Percentiles rank a stretch among this genome's conserved stretches.
phyloP scores from a whole-genome alignment of 805 yeast genomes.

The Suhomyces faveliae region DNA sequence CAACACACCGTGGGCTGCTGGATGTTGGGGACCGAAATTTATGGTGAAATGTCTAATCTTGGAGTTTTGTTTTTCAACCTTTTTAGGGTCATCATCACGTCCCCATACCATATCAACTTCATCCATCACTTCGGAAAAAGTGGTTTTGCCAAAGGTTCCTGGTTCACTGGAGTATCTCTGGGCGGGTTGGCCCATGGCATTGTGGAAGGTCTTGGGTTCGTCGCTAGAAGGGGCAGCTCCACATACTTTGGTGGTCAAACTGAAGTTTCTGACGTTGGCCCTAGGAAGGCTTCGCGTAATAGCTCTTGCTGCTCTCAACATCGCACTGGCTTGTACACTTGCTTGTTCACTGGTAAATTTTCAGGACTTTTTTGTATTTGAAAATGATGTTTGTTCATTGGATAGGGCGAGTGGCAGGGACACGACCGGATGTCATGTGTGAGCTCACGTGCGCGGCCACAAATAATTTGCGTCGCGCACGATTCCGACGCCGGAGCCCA shows the following conservation, averaged over 20 bases:
- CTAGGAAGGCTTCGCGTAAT: constrained; percentile 2
- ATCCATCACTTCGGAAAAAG: constrained; percentile 44
- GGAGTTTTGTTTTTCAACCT: constrained; percentile 43
- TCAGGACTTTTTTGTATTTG: constrained; percentile 5
- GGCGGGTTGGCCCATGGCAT: constrained; percentile 39
- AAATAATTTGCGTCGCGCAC: background rate
- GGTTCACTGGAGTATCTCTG: constrained; percentile 33
- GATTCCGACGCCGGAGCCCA: background rate
- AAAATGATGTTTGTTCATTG: constrained; percentile 16
- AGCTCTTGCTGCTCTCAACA: constrained; percentile 26
- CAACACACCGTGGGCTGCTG: constrained; percentile 92
- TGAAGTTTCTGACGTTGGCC: constrained; percentile 3
- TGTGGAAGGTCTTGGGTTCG: constrained; percentile 34
- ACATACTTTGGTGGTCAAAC: constrained; percentile 14
- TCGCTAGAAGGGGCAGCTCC: constrained; percentile 22
- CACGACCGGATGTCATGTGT: background rate
- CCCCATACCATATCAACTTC: constrained; percentile 47
- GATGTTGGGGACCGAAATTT: constrained; percentile 92
- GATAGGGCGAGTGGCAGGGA: constrained; percentile 3
- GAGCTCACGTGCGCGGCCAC: background rate
- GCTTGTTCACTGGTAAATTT: background rate
- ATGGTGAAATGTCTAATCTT: constrained; percentile 84
- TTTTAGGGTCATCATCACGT: constrained; percentile 41
- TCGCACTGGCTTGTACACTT: constrained; percentile 9
- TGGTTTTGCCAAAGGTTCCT: constrained; percentile 40